Evolutionary conservation across 345 rosid genomes (phyloP), one percentile per base, ranked within the genome.

Genomic region (Gossypium rotundifolium): DNA sequence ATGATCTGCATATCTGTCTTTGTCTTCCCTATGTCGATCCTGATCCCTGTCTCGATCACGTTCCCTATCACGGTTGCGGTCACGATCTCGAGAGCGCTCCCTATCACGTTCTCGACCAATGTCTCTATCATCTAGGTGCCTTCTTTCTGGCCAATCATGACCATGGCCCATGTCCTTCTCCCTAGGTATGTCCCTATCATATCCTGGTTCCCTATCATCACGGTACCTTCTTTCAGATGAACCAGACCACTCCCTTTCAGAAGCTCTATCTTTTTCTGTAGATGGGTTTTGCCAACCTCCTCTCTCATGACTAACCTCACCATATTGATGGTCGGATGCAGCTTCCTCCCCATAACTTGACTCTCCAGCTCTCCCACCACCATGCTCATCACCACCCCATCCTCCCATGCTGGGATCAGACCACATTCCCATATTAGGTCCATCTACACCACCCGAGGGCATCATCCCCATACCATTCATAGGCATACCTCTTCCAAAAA

Each of bases 361-460:
- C 53, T 65, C 70, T 65, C 70, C 70, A 65, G 70, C 70, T 65
- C 70, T 65, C 29, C 70, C 70, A 65, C 70, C 69, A 40, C 49
- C 49, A 64, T 42, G 69, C 27, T 65, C 69, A 65, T 65, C 69
- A 42, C 69, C 69, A 42, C 69, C 69, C 69, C 70, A 45, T 65
- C 70, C 70, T 65, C 33, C 70, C 70, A 65, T 20, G 33, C 17
- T 4, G 11, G 53, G 52, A 65, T 65, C 70, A 44, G 70, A 20
- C 70, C 70, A 65, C 52, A 60, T 60, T 27, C 53, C 70, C 70
- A 65, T 65, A 44, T 65, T 65, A 44, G 70, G 70, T n/a, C 70
- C 70, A 44, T 65, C 70, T 20, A 65, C 33, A 65, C 70, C 53
- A 44, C 70, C 11, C 11, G 53, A 6, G 13, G 69, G 51, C 69